Conservation (phyloP, 2,329 filamentous ascomycete species). For the Thielaviopsis musarum region DNA sequence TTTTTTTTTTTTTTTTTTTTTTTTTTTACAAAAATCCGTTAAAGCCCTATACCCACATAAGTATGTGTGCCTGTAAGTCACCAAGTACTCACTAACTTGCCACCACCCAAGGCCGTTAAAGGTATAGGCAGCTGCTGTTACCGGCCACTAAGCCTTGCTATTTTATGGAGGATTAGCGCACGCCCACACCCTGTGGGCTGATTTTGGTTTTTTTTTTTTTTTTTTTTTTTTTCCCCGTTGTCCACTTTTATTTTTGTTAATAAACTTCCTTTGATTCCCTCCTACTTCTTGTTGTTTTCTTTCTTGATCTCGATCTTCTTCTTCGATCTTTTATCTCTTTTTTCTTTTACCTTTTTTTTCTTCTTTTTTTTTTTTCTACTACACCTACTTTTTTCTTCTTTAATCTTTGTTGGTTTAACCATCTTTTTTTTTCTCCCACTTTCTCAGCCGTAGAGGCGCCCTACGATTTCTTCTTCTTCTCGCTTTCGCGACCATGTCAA, state of each 20-base stretch:
- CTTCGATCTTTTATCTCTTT: conserved; percentile 2
- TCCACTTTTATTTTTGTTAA: background rate
- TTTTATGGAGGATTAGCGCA: background rate
- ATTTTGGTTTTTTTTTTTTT: background rate
- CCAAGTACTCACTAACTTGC: no score
- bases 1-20: no score
- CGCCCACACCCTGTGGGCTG: no score
- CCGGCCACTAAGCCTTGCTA: no score
- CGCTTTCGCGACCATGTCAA: conserved; percentile 10
- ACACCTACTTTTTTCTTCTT: background rate
- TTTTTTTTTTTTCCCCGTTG: background rate
- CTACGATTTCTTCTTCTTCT: background rate
- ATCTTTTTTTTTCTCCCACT: background rate
- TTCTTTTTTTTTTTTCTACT: conserved; percentile 8
- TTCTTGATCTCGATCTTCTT: background rate
- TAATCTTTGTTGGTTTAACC: background rate
- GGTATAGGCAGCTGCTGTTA: no score
- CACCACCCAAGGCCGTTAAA: no score
- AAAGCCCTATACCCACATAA: no score
- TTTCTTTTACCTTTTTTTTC: background rate
- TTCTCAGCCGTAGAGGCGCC: conserved; percentile 9
- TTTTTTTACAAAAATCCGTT: no score
- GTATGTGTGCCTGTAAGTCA: no score
- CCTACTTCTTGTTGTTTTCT: background rate
- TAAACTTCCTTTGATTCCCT: background rate